Base-by-base conservation (phyloP, 371 early-diverging fungal genomes). In the Circinella umbellata region DNA sequence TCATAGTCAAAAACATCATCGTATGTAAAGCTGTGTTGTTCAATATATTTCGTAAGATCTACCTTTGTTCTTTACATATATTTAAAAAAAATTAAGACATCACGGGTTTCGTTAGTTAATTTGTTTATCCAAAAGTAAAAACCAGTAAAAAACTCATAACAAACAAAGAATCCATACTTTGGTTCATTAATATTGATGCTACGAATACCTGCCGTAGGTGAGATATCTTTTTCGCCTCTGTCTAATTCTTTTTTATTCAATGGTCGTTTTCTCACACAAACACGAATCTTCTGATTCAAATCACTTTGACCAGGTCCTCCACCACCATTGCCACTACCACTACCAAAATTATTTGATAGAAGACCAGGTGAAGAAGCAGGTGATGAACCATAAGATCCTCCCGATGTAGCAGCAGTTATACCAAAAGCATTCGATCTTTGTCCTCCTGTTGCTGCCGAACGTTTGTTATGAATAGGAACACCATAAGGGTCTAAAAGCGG, bases 241-340 rank as follows among this genome's bases (percentile, higher is more conserved):
- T 88, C 88, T 35, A 87, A 48, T 76, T 98, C 98, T 76, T 94
- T 94, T 63, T 82, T 83, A 81, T 85, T 95, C 63, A 98, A 76
- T 5, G 98, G 98, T 37, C 98, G 83, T 76, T 98, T 98, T 67
- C 98, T 87, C 51, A 97, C 97, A 71, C 97, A 97, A 37, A 98
- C 98, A 49, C 96, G 91, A 70, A 98, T 98, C 68, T 91, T 87
- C 61, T 93, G 93, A 49, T 78, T 83, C 64, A 92, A 73, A 66
- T 89, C 89, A 48, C 69, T 76, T 54, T 73, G 49, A 38, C 42
- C 42, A 9, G 9, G 9, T 42, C 42, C 42, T 42, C 42, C 42
- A 1, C 42, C 42, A 9, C 9, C 11, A 11, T 9, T 42, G 42
- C 42, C 42, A 42, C 42, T 11, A 3, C 42, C 11, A 42, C 42